Conservation (phyloP, 2,329 filamentous ascomycete species). For the Fusarium pseudocircinatum region DNA sequence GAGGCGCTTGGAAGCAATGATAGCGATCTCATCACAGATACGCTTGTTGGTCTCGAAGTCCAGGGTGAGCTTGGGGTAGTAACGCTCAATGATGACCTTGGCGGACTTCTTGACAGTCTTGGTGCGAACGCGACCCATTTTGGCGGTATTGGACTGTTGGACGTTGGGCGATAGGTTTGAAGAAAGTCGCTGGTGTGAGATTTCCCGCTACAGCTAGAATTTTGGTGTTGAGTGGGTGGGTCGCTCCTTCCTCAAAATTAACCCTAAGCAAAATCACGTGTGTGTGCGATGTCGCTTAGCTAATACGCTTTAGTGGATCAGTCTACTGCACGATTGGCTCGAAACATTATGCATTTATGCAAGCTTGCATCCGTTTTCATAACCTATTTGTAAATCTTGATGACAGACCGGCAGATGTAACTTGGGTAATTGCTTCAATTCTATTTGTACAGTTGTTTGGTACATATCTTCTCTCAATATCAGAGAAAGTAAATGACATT, state of each 20-base stretch:
- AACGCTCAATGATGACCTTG: constrained; percentile 99
- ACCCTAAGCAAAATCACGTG: constrained; percentile 10
- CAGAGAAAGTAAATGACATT: constrained; percentile 34
- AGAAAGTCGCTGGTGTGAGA: constrained; percentile 41
- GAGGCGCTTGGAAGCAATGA: constrained; percentile 98
- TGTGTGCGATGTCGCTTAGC: constrained; percentile 24
- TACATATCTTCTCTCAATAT: constrained; percentile 38
- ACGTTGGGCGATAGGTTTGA: constrained; percentile 48
- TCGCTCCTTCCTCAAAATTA: not conserved
- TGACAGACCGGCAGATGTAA: not conserved
- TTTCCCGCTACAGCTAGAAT: constrained; percentile 38
- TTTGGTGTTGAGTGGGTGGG: constrained; percentile 38
- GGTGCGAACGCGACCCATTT: constrained; percentile 76
- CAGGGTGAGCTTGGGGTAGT: constrained; percentile 97
- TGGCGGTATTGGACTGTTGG: constrained; percentile 61
- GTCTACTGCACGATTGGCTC: not conserved
- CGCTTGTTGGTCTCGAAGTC: constrained; percentile 99
- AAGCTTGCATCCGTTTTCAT: not conserved
- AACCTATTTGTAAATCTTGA: not conserved
- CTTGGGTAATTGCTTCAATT: constrained; percentile 38
- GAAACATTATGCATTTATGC: not conserved
- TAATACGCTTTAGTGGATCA: not conserved
- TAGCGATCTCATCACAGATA: constrained; percentile 99
- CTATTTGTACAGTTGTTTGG: constrained; percentile 47
- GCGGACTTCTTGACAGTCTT: constrained; percentile 81